These are phyloP conservation scores for Chenopodium formosanum DNA, from an alignment of 148 eudicot genomes.

Conservation along the genomic window DNA sequence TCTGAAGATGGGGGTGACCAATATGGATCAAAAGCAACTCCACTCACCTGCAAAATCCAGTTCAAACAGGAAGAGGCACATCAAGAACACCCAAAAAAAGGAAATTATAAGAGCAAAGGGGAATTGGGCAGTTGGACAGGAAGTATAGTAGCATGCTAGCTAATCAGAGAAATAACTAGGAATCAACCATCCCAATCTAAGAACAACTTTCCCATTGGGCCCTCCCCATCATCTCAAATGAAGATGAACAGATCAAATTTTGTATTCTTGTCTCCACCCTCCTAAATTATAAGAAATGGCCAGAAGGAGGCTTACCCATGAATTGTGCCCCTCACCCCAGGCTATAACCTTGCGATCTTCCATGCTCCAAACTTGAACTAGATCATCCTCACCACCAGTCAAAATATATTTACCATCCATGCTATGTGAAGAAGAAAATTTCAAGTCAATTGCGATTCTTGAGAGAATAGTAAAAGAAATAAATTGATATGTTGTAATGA, in stretches of 20 bases:
- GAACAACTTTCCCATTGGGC: neutral
- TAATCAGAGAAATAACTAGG: neutral
- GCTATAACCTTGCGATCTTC: conserved; percentile 83
- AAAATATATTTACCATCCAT: conserved; percentile 76
- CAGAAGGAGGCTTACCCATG: conserved; percentile 60
- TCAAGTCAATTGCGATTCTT: conserved; percentile 8
- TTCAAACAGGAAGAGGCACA: neutral
- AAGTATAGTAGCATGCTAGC: neutral
- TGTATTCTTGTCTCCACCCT: neutral
- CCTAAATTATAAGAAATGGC: neutral
- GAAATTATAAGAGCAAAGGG: neutral
- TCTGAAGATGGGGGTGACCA: conserved; percentile 73
- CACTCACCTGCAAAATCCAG: conserved; percentile 63
- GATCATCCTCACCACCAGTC: conserved; percentile 92
- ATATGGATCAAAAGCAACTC: conserved; percentile 78
- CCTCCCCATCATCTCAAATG: neutral
- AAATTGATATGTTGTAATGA: neutral
- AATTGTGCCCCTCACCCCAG: conserved; percentile 93
- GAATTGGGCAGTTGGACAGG: neutral
- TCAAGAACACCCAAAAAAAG: neutral
- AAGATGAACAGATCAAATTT: neutral
- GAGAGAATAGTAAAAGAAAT: neutral
- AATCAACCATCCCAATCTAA: neutral
- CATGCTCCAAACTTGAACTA: conserved; percentile 95
- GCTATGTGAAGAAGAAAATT: conserved; percentile 35